phyloP scores from a whole-genome alignment of 192 early-diverging fungal genomes.

The Coemansia sp. region DNA sequence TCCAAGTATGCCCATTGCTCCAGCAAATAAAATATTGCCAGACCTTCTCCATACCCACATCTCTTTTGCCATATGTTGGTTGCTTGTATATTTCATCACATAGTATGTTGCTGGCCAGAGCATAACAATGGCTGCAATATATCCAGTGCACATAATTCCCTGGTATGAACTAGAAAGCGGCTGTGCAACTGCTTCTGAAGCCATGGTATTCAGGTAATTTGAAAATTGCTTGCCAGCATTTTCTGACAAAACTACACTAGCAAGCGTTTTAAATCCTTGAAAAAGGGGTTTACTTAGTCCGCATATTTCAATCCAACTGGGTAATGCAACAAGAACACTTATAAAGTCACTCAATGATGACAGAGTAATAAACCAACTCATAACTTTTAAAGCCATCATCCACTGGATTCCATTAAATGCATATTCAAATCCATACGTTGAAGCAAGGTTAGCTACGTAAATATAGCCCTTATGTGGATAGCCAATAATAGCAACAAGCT shows the following conservation, averaged over 20 bases:
- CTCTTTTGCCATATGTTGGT: neutral
- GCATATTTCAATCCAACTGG: neutral
- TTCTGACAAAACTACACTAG: neutral
- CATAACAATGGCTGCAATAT: neutral
- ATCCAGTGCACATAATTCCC: neutral
- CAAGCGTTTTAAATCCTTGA: neutral
- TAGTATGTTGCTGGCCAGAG: neutral
- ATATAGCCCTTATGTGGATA: neutral
- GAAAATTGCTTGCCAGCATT: neutral
- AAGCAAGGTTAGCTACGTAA: neutral
- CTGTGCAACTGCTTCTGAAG: neutral
- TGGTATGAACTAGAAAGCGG: neutral
- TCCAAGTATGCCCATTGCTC: neutral
- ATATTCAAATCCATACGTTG: neutral
- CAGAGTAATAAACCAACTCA: neutral
- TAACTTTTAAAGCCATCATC: neutral
- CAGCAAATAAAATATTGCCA: neutral
- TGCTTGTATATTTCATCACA: neutral
- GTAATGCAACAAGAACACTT: neutral
- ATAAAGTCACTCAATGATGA: neutral
- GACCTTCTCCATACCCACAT: neutral
- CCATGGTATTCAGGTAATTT: neutral
- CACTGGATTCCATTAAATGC: neutral
- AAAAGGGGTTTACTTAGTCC: neutral
- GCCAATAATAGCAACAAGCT: neutral